These are phyloP conservation scores for Senna tora DNA, from an alignment of 306 rosid genomes.

Conservation along the genomic window DNA sequence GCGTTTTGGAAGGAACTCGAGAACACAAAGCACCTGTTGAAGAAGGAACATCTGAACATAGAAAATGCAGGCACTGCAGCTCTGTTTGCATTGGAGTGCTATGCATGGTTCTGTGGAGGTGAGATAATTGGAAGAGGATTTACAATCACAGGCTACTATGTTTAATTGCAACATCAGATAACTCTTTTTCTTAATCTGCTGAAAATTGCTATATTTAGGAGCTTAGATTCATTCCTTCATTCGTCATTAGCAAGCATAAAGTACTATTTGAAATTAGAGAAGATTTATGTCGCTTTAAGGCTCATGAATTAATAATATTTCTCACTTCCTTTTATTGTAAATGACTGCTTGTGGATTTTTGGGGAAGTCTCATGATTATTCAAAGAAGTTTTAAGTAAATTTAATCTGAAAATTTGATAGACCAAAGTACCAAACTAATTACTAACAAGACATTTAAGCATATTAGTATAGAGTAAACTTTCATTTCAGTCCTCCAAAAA, in stretches of 20 bases:
- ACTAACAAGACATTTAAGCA: neutral
- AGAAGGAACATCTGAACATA: slow-evolving; percentile 41
- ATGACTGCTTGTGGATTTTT: neutral
- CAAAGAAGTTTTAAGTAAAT: too few species aligned
- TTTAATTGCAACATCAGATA: slow-evolving; percentile 30
- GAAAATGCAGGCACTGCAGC: slow-evolving; percentile 47
- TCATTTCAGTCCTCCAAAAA: neutral
- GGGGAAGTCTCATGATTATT: neutral
- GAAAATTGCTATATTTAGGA: slow-evolving; percentile 12
- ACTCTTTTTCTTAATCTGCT: slow-evolving; percentile 20
- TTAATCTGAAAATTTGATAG: too few species aligned
- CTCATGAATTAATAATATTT: neutral
- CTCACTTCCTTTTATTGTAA: slow-evolving; percentile 17
- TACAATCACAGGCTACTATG: slow-evolving; percentile 57
- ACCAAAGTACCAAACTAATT: neutral
- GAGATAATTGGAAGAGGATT: slow-evolving; percentile 58
- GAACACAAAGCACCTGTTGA: slow-evolving; percentile 35
- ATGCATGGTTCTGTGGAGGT: slow-evolving; percentile 59
- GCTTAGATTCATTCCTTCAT: slow-evolving; percentile 8
- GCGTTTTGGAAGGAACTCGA: slow-evolving; percentile 52
- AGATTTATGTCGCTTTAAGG: slow-evolving; percentile 32
- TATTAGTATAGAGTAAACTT: neutral
- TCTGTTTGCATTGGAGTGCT: slow-evolving; percentile 59
- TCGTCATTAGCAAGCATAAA: slow-evolving; percentile 31
- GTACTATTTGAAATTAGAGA: slow-evolving; percentile 25